phyloP scores from a whole-genome alignment of 768 basidiomycete genomes.

The Amylocystis lapponica region DNA sequence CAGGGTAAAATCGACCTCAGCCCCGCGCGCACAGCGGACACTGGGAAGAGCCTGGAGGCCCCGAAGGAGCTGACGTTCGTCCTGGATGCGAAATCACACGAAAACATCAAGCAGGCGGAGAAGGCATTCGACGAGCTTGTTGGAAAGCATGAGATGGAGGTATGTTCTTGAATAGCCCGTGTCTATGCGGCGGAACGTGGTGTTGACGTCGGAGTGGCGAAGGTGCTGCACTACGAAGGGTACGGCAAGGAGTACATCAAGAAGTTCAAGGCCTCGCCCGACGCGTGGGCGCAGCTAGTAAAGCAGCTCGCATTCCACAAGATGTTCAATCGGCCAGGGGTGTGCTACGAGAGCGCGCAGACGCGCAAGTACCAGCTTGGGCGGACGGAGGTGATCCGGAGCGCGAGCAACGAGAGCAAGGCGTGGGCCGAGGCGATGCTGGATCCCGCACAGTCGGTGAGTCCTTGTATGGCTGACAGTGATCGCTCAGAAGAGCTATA shows the following conservation, averaged over 20 bases:
- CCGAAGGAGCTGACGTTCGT: conserved; percentile 71
- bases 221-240: conserved; percentile 26
- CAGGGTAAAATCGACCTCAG: conserved; percentile 74
- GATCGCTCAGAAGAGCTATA: no score
- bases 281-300: conserved; percentile 92
- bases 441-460: conserved; percentile 42
- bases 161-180: conserved; percentile 26
- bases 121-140: conserved; percentile 72
- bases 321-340: conserved; percentile 65
- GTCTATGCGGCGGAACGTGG: not conserved
- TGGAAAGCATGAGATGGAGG: conserved; percentile 72
- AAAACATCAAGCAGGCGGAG: conserved; percentile 53
- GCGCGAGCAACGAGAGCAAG: conserved; percentile 75
- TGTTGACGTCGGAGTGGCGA: not conserved
- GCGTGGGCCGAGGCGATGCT: conserved; percentile 91
- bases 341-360: conserved; percentile 92
- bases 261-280: conserved; percentile 76
- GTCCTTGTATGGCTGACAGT: conserved; percentile 8
- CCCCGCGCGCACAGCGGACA: conserved; percentile 32
- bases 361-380: conserved; percentile 89
- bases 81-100: conserved; percentile 47
- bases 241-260: conserved; percentile 91
- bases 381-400: conserved; percentile 92
- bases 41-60: conserved; percentile 36
- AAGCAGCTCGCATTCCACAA: conserved; percentile 96